Evolutionary conservation across 441 rosid species (phyloP), one percentile per base, ranked within the genome.

Genomic region (Daphne laureola): DNA sequence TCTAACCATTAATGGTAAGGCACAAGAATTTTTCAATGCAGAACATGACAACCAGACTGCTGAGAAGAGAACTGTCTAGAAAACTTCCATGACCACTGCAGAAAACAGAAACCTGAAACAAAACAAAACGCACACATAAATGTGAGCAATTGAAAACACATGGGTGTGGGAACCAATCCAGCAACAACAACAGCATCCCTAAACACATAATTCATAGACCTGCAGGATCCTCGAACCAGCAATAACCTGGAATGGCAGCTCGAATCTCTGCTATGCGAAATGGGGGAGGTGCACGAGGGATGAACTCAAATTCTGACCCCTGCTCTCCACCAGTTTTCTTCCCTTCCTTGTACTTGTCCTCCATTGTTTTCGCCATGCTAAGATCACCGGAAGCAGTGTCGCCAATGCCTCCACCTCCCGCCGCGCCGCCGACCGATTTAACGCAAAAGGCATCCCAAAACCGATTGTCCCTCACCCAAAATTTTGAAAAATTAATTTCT

Each of bases 71-170:
- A 61, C 52, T 78, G 54, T 84, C 78, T 0, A 96, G 89, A 72
- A 92, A 92, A 74, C 98, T 92, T 43, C 97, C 97, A 59, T 89
- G 98, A 40, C 98, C 96, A 67, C 96, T 88, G 71, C 44, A 51
- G 12, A 65, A n/a, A 44, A 40, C 35, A 6, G 43, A 53, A 43
- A 62, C 14, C 17, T 17, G 18, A 21, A 27, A 1, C 8, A n/a
- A 53, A 52, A 62, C 48, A 62, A 36, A n/a, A 53, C 23, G 59
- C 51, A 51, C 43, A 18, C 40, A n/a, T n/a, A n/a, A 57, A 49
- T 35, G 12, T 23, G 8, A 52, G 12, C n/a, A n/a, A n/a, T n/a
- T n/a, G n/a, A n/a, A 16, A 13, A 11, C 12, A 50, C 11, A 64
- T 12, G 8, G 74, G 78, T 12, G 61, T 70, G 1, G 55, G 66